Evolutionary conservation across 306 rosid genomes (phyloP).

Genomic region (Lupinus albus): DNA sequence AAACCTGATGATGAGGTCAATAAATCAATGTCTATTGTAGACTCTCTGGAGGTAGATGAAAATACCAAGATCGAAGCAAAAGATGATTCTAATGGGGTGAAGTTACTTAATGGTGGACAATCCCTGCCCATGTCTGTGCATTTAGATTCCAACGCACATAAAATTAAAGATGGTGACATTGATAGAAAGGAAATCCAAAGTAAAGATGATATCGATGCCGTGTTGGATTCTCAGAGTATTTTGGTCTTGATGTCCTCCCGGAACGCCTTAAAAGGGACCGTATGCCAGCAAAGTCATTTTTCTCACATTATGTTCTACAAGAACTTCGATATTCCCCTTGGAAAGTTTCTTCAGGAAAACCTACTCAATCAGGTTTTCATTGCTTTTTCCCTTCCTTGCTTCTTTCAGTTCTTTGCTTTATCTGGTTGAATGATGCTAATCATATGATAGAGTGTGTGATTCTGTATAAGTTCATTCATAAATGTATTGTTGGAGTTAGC

Average conservation of each 20-base stretch:
- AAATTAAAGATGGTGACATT: constrained; percentile 43
- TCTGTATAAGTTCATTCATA: constrained; percentile 23
- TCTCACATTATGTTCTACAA: constrained; percentile 96
- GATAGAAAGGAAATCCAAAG: constrained; percentile 48
- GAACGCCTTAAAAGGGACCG: constrained; percentile 72
- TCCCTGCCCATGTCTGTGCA: constrained; percentile 41
- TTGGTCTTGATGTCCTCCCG: constrained; percentile 91
- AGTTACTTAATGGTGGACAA: constrained; percentile 49
- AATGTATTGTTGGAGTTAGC: constrained; percentile 17
- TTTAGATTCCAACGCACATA: constrained; percentile 49
- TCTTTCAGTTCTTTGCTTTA: constrained; percentile 15
- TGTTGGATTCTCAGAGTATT: constrained; percentile 88
- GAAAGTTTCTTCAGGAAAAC: constrained; percentile 79
- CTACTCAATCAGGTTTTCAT: constrained; percentile 80
- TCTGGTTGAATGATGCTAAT: constrained; percentile 26
- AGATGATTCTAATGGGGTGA: constrained; percentile 59
- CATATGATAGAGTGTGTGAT: not conserved
- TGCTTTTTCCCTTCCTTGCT: constrained; percentile 11
- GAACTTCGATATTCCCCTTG: constrained; percentile 88
- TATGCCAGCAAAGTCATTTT: constrained; percentile 86
- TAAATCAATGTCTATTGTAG: constrained; percentile 49
- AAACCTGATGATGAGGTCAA: constrained; percentile 46
- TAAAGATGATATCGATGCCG: constrained; percentile 54
- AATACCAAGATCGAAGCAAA: constrained; percentile 53
- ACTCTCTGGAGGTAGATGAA: constrained; percentile 50